Percentiles rank a stretch among this genome's conserved stretches.
These are phyloP conservation scores for Earliella scabrosa DNA, from an alignment of 1,284 basidiomycete genomes.

Conservation along the genomic window DNA sequence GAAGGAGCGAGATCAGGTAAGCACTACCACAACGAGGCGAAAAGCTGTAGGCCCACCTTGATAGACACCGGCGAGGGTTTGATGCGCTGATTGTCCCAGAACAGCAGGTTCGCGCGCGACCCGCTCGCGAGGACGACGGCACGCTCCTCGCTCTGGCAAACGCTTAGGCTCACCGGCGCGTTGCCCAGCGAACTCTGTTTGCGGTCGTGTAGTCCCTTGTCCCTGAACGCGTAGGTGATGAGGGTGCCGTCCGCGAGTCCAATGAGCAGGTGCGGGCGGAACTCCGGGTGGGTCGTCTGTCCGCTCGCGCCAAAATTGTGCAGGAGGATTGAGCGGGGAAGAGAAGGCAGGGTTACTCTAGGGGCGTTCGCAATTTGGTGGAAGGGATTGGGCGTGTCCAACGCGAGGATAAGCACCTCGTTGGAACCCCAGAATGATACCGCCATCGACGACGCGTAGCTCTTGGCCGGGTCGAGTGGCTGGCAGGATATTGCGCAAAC, in stretches of 20 bases:
- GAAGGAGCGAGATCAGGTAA: too few relatives aligned
- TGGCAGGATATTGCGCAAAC: slow-evolving; percentile 70
- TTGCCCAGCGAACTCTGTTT: slow-evolving; percentile 73
- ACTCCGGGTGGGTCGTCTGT: slow-evolving; percentile 39
- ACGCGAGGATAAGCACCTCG: slow-evolving; percentile 60
- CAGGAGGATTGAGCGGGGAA: slow-evolving; percentile 76
- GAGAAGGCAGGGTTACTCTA: slow-evolving; percentile 54
- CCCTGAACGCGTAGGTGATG: slow-evolving; percentile 58
- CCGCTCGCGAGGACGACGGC: slow-evolving; percentile 68
- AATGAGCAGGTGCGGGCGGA: slow-evolving; percentile 66
- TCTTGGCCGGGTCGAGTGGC: slow-evolving; percentile 52
- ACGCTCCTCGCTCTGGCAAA: slow-evolving; percentile 53
- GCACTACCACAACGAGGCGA: too few relatives aligned
- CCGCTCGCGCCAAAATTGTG: slow-evolving; percentile 59
- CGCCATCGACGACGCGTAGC: slow-evolving; percentile 53
- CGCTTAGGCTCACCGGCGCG: slow-evolving; percentile 64
- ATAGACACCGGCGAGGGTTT: slow-evolving; percentile 74
- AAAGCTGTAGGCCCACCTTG: too few relatives aligned
- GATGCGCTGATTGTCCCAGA: slow-evolving; percentile 68
- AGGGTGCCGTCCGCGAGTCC: slow-evolving; percentile 85
- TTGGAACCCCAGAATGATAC: slow-evolving; percentile 83
- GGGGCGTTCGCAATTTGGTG: slow-evolving; percentile 46
- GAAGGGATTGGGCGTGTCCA: slow-evolving; percentile 44
- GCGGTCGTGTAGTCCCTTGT: slow-evolving; percentile 50
- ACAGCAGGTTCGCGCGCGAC: slow-evolving; percentile 64